A percentile compares a stretch with the other conserved stretches of the same genome.
Conservation (phyloP, 2,329 filamentous ascomycete species). For the Paracoccidioides brasiliensis region DNA sequence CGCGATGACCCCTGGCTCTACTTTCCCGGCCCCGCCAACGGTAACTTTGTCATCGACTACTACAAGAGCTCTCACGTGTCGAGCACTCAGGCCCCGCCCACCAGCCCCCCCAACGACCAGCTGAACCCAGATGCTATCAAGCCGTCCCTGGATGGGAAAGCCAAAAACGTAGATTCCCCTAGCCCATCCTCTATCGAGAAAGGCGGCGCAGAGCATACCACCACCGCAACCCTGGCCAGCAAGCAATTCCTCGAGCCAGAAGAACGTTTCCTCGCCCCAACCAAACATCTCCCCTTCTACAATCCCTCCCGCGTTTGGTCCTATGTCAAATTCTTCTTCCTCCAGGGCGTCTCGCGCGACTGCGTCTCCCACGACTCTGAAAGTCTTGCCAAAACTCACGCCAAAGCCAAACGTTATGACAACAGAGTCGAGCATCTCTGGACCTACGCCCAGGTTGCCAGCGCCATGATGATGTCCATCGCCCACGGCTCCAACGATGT, state of each 20-base stretch:
- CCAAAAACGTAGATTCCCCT: background rate
- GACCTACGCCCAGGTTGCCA: slow-evolving; percentile 33
- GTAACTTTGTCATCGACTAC: slow-evolving; percentile 27
- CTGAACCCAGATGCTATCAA: slow-evolving; percentile 3
- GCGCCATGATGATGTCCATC: slow-evolving; percentile 32
- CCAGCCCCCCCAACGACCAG: slow-evolving; percentile 1
- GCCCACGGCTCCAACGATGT: slow-evolving; percentile 36
- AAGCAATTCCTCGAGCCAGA: slow-evolving; percentile 20
- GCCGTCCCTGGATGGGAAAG: background rate
- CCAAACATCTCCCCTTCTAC: slow-evolving; percentile 17
- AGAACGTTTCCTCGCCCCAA: slow-evolving; percentile 24
- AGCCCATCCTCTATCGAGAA: slow-evolving; percentile 9
- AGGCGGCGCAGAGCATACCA: slow-evolving; percentile 9
- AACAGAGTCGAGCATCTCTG: slow-evolving; percentile 37
- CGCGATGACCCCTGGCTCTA: slow-evolving; percentile 29
- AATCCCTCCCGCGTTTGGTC: slow-evolving; percentile 24
- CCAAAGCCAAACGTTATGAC: slow-evolving; percentile 33
- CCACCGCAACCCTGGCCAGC: slow-evolving; percentile 10
- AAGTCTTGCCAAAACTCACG: slow-evolving; percentile 27
- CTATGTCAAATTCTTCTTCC: slow-evolving; percentile 33
- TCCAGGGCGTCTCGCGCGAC: slow-evolving; percentile 33
- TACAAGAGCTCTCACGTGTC: slow-evolving; percentile 20
- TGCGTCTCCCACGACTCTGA: slow-evolving; percentile 29
- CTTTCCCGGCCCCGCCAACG: slow-evolving; percentile 27
- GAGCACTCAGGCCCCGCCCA: background rate